Base-by-base conservation (phyloP, 768 basidiomycete genomes). In the Boletus huronensis region DNA sequence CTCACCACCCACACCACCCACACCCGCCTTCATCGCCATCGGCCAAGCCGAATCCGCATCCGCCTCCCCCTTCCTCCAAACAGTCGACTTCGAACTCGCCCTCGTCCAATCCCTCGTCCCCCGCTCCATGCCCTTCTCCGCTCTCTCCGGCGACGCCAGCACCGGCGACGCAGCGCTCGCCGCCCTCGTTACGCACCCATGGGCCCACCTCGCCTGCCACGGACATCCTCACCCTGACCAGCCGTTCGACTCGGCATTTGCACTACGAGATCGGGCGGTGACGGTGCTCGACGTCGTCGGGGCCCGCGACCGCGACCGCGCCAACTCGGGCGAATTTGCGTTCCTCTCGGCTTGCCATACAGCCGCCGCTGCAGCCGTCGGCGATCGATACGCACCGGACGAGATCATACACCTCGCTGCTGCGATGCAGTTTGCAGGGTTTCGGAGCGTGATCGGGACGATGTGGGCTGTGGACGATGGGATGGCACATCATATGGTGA, bases 321-420 rank as follows among this genome's bases (percentile, higher is more conserved):
- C 50, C 21, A 19, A 14, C n/a, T 1, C 21, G 1, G 39, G 56
- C 6, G 61, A 65, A 13, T 64, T 74, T 14, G 72, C 69, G 1
- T 73, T 74, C 26, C 54, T 73, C 4, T 74, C 73, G 16, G 73
- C 72, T 0, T 73, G 72, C 32, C 65, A 74, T 32, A 73, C 72
- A 0, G 32, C 32, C 1, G 10, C 32, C 1, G 32, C 32, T 3
- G 32, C 32, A 1, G 61, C 68, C 7, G 62, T 53, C 3, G 62
- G 62, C 2, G 62, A 63, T 29, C 51, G 45, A 3, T 17, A 53
- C 0, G 62, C 67, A 5, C 66, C 70, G 0, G 70, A 74, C 50
- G 73, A 75, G 52, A 55, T 64, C 11, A 58, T 74, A 3, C 69
- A 72, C 29, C 70, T 74, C 7, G 72, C 72, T 1, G 63, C 71